Base-by-base conservation (phyloP, 306 rosid species). In the Luffa acutangula region DNA sequence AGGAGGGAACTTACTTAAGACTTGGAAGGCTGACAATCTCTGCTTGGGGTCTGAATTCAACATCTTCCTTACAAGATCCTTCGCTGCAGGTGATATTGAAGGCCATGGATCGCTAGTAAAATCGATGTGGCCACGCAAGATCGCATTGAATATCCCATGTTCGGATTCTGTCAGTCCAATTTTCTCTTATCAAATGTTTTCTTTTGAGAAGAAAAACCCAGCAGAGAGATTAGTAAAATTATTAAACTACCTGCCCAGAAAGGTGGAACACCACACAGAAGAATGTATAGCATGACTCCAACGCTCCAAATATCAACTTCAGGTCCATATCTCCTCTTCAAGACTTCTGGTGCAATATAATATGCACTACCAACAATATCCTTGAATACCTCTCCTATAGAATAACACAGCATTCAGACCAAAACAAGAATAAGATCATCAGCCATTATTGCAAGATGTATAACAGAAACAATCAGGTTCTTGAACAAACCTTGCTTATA, bases 271-370 rank as follows among this genome's bases (percentile, higher is more conserved):
- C 99, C 99, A 46, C 88, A 82, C 1, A 95, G 88, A 84, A 95
- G 97, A 86, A 95, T 95, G 73, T 91, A 95, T 5, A 95, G 66
- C 97, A 95, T 95, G 69, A 93, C 99, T 3, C 99, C 99, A 81
- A 95, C 88, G 75, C 99, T 95, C 99, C 99, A 95, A 21, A 95
- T 95, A 42, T 95, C 99, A 41, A 88, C 96, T 91, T 95, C 99
- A 41, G 97, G 97, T 1, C 99, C 97, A 63, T 95, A 95, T 84
- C 82, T 91, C 78, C 96, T 89, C 87, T 83, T 95, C 87, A 95
- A 89, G 18, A 95, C 99, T 82, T 95, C 99, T 4, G 99, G 99
- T 52, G 99, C 99, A 76, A 95, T 95, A 85, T 95, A 95, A 77
- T 93, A 91, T 43, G 99, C 97, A 67, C 97, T 95, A 0, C 99